phyloP scores from a whole-genome alignment of 176 grass and related monocot genomes.

The Triticum timopheevii region DNA sequence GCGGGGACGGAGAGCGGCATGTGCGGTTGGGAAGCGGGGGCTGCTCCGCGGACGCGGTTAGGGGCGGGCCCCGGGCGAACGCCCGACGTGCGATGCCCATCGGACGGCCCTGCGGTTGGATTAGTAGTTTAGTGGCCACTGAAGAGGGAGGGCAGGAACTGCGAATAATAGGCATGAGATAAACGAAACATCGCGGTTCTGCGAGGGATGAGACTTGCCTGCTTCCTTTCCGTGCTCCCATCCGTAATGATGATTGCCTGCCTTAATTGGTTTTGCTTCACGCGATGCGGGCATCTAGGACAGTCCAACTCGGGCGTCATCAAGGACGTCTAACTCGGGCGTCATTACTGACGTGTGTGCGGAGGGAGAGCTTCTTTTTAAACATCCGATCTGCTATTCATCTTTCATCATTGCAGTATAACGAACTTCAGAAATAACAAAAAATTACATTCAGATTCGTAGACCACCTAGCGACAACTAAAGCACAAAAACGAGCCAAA shows the following conservation, averaged over 20 bases:
- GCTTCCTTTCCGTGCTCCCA: too few relatives aligned
- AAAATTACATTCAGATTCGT: too few relatives aligned
- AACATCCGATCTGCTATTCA: too few relatives aligned
- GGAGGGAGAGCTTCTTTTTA: too few relatives aligned
- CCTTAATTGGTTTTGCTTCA: not conserved
- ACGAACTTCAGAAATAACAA: too few relatives aligned
- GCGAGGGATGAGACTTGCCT: too few relatives aligned
- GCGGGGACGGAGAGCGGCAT: not conserved
- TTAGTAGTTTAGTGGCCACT: not conserved
- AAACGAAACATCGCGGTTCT: not conserved
- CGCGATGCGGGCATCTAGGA: not conserved
- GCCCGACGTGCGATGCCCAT: not conserved
- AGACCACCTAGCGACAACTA: too few relatives aligned
- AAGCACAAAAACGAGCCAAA: too few relatives aligned
- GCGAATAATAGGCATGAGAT: not conserved
- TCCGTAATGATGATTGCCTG: not conserved
- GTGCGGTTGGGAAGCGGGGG: not conserved
- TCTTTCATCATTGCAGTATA: too few relatives aligned
- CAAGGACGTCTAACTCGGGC: not conserved
- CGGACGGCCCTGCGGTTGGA: not conserved
- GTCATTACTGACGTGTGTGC: not conserved
- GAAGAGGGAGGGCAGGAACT: not conserved
- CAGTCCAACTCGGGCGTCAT: not conserved
- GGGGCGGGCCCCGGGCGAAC: not conserved
- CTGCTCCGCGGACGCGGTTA: not conserved